A percentile compares a stretch with the other conserved stretches of the same genome.
Conservation (phyloP, 768 basidiomycete genomes). For the Lanmaoa rubissima region DNA sequence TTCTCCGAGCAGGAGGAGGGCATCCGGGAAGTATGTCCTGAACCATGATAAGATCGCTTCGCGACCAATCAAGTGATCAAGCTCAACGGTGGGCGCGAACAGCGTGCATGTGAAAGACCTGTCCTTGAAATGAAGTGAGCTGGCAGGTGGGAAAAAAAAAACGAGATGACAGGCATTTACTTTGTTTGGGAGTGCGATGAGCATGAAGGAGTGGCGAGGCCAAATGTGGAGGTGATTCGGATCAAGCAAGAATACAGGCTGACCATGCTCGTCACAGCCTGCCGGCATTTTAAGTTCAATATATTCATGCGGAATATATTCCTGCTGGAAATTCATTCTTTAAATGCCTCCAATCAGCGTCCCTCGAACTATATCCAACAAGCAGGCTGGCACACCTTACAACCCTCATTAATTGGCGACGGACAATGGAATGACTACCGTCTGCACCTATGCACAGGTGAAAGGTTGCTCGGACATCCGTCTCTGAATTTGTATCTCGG, state of each 20-base stretch:
- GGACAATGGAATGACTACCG: constrained; percentile 88
- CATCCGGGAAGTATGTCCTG: constrained; percentile 81
- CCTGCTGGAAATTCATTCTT: constrained; percentile 90
- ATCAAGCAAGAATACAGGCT: constrained; percentile 78
- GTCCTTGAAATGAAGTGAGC: constrained; percentile 56
- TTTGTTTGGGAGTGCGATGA: constrained; percentile 97
- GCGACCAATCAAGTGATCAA: constrained; percentile 62
- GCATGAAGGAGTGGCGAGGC: constrained; percentile 99
- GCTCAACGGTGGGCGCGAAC: constrained; percentile 80
- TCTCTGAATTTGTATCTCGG: constrained; percentile 43
- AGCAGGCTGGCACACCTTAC: constrained; percentile 59
- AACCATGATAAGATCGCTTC: constrained; percentile 73
- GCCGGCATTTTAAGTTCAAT: constrained; percentile 95
- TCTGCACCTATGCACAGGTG: constrained; percentile 90
- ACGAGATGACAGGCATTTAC: constrained; percentile 43
- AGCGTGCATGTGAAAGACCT: constrained; percentile 96
- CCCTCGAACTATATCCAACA: constrained; percentile 6
- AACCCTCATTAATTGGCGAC: constrained; percentile 94
- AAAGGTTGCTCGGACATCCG: constrained; percentile 52
- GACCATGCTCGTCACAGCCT: constrained; percentile 57
- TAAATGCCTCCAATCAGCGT: constrained; percentile 36
- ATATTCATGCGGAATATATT: constrained; percentile 95
- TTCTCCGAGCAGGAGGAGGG: constrained; percentile 82
- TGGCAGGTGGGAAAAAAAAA: constrained; percentile 29
- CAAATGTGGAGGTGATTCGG: constrained; percentile 98